Evolutionary conservation across 2,329 filamentous ascomycete genomes (phyloP).

Genomic region (Leptographium wingfieldii): DNA sequence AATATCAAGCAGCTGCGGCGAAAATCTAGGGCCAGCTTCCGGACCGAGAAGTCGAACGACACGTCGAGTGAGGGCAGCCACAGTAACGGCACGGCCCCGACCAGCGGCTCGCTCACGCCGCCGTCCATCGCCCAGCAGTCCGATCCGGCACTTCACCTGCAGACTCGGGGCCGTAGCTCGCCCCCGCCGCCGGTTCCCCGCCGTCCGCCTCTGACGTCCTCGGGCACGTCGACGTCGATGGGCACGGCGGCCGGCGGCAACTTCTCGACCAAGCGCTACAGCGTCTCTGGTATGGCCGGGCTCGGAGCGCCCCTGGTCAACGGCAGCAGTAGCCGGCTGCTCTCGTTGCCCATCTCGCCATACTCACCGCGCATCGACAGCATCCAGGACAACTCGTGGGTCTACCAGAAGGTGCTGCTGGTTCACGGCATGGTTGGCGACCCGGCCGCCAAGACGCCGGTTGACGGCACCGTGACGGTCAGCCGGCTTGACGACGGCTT

Average conservation of each 20-base stretch:
- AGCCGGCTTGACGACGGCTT: slow-evolving; percentile 77
- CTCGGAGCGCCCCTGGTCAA: slow-evolving; percentile 41
- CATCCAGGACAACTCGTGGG: slow-evolving; percentile 72
- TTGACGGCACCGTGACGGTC: slow-evolving; percentile 71
- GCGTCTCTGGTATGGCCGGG: slow-evolving; percentile 51
- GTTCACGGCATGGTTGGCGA: slow-evolving; percentile 75
- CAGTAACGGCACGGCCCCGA: slow-evolving; percentile 47
- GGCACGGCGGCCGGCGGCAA: slow-evolving; percentile 13
- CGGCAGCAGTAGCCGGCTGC: slow-evolving; percentile 40
- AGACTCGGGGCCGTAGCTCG: slow-evolving; percentile 32
- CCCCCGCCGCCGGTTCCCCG: slow-evolving; percentile 20
- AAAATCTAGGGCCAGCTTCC: slow-evolving; percentile 63
- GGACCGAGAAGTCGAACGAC: slow-evolving; percentile 47
- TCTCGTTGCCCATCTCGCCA: slow-evolving; percentile 53
- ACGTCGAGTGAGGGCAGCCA: slow-evolving; percentile 48
- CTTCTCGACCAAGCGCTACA: slow-evolving; percentile 40
- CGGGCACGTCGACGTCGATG: slow-evolving; percentile 16
- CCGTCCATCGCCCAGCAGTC: slow-evolving; percentile 59
- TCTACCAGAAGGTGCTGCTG: slow-evolving; percentile 81
- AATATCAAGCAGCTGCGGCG: slow-evolving; percentile 59
- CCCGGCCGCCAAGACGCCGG: slow-evolving; percentile 44
- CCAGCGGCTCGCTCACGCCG: slow-evolving; percentile 60
- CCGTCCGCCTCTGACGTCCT: slow-evolving; percentile 22
- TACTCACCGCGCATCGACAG: slow-evolving; percentile 74
- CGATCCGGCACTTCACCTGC: slow-evolving; percentile 51